Base-by-base conservation (phyloP, 2,329 filamentous ascomycete genomes). In the Sporothrix luriei region DNA sequence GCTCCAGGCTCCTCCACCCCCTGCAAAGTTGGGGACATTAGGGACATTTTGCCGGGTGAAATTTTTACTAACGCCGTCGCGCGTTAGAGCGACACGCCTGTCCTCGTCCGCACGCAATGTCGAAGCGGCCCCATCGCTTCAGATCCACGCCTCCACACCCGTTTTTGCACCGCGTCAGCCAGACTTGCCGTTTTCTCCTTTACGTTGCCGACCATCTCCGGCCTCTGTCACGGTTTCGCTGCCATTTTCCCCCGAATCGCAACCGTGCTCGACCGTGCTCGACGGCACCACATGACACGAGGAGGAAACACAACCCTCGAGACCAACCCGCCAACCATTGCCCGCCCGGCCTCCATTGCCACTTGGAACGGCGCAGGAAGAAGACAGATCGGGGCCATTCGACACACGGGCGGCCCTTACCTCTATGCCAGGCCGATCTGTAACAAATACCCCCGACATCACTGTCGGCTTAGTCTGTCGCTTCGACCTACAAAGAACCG, bases 21-120 rank as follows among this genome's bases (percentile, higher is more conserved):
- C 62, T 49, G 46, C 62, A 49, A 26, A 68, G 57, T 54, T 52
- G 62, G 66, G 38, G 59, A 33, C 57, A 65, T 54, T 52, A 55
- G 66, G 38, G 59, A 33, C 57, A 21, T 40, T 66, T 52, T 65
- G 43, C 46, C 29, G 57, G 69, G 26, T 59, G 51, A 68, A 68
- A 68, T 68, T 65, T 68, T 38, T 68, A 59, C 59, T 59, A 68
- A 59, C 57, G 40, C 66, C 51, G 40, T 59, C 69, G 65, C 69
- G 69, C 67, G 55, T 65, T 67, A 59, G 51, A 69, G 59, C 48
- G 40, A 61, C 62, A 66, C 62, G 62, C 68, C 62, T 51, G 26
- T 67, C 62, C 55, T 51, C 52, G 54, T 49, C 54, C 68, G 54
- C 62, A 61, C 38, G 33, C 51, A 51, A 57, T 51, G 24, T 59